Percentiles rank a stretch among this genome's conserved stretches.
phyloP scores from a whole-genome alignment of 805 yeast genomes.

The Kregervanrija delftensis region DNA sequence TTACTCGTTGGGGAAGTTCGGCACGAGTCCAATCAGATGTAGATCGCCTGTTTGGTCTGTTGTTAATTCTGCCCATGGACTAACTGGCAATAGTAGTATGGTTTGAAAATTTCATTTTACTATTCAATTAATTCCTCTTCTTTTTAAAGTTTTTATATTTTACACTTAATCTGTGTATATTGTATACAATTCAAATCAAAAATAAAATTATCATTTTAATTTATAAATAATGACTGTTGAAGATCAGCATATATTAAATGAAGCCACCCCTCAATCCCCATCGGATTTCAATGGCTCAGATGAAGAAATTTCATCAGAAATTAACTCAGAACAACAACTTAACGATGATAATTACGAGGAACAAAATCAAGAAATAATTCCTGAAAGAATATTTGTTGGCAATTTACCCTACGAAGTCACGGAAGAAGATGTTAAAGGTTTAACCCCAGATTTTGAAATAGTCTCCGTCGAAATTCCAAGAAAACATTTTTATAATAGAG shows the following conservation, averaged over 20 bases:
- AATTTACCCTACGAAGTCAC: constrained; percentile 38
- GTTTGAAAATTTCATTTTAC: too few relatives aligned
- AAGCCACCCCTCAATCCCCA: too few relatives aligned
- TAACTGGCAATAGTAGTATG: too few relatives aligned
- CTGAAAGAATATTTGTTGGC: constrained; percentile 39
- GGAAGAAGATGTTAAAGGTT: constrained; percentile 37
- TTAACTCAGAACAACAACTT: background rate
- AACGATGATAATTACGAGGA: background rate
- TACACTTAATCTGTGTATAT: too few relatives aligned
- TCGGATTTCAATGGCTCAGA: background rate
- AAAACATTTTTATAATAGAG: constrained; percentile 19
- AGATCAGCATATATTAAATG: background rate
- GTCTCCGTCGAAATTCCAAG: constrained; percentile 28
- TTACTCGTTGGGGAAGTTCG: too few relatives aligned
- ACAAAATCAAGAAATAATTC: constrained; percentile 25
- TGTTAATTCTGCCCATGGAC: too few relatives aligned
- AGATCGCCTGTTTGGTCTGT: too few relatives aligned
- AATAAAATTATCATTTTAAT: too few relatives aligned
- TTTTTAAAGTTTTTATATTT: too few relatives aligned
- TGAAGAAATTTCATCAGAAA: background rate
- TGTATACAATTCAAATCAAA: too few relatives aligned
- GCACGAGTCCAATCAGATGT: too few relatives aligned
- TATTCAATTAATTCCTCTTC: too few relatives aligned
- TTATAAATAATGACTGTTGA: constrained; percentile 4
- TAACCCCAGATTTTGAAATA: constrained; percentile 31